These are phyloP conservation scores for Mycena alexandri DNA, from an alignment of 768 basidiomycete genomes.

Conservation along the genomic window DNA sequence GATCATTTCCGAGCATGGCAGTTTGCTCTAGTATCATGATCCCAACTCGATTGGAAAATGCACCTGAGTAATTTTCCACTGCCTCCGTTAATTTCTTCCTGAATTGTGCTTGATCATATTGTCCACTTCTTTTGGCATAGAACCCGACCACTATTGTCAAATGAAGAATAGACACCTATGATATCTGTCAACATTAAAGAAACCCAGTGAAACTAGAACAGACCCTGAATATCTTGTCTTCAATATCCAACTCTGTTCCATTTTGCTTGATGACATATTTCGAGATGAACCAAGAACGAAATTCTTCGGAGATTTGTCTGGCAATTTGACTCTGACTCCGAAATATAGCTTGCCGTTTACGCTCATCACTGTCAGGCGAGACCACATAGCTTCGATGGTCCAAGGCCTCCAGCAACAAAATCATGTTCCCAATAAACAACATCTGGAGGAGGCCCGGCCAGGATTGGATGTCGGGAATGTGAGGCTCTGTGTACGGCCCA, in stretches of 20 bases:
- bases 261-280: not conserved
- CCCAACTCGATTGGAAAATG: no score
- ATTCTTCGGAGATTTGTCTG: not conserved
- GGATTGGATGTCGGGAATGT: not conserved
- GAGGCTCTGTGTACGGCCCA: not conserved
- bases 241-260: not conserved
- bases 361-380: no score
- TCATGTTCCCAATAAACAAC: not conserved
- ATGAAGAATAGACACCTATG: not conserved
- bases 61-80: not conserved
- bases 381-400: slow-evolving; percentile 4
- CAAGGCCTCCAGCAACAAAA: slow-evolving; percentile 5
- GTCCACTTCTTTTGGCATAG: not conserved
- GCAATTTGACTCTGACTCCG: not conserved
- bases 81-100: not conserved
- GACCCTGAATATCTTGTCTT: not conserved
- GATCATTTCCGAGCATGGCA: not conserved
- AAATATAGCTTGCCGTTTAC: no score
- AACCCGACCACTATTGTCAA: not conserved
- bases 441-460: slow-evolving; percentile 6
- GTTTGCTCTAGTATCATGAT: not conserved
- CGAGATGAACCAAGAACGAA: not conserved
- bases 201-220: not conserved
- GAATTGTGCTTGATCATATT: not conserved
- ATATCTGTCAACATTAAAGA: not conserved